phyloP scores from a whole-genome alignment of 2,329 filamentous ascomycete genomes.

The Mollisia scopiformis region DNA sequence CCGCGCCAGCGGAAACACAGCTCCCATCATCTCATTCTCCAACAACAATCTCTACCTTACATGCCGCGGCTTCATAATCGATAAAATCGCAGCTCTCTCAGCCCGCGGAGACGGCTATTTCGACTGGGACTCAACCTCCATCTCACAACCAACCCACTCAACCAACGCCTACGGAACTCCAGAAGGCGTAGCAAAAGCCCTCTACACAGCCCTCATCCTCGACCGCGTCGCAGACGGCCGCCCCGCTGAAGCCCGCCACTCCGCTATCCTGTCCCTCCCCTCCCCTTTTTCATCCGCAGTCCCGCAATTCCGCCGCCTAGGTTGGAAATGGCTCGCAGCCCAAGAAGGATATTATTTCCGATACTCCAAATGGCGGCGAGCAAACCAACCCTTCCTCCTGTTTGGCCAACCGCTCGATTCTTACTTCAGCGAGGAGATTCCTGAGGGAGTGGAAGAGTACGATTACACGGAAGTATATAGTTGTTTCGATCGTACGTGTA shows the following conservation, averaged over 20 bases:
- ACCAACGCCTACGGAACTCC: constrained; percentile 10
- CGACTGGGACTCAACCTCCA: constrained; percentile 10
- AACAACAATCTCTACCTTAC: constrained; percentile 8
- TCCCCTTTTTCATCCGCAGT: constrained; percentile 1
- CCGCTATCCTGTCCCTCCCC: constrained; percentile 14
- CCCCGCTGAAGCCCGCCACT: not conserved
- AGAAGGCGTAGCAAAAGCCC: constrained; percentile 4
- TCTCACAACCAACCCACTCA: constrained; percentile 4
- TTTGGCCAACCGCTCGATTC: not conserved
- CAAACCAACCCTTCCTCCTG: constrained; percentile 13
- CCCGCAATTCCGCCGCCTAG: constrained; percentile 8
- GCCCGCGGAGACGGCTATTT: constrained; percentile 19
- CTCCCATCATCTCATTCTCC: constrained; percentile 5
- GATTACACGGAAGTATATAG: constrained; percentile 20
- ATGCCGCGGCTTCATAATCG: constrained; percentile 20
- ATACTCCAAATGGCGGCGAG: constrained; percentile 12
- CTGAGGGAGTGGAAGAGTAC: constrained; percentile 7
- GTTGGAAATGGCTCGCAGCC: constrained; percentile 15
- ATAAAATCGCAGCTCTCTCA: constrained; percentile 13
- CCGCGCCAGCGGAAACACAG: constrained; percentile 2
- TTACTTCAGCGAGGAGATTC: constrained; percentile 19
- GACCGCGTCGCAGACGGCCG: constrained; percentile 12
- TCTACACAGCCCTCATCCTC: constrained; percentile 14
- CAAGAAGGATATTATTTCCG: constrained; percentile 18
- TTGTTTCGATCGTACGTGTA: constrained; percentile 9